Evolutionary conservation across 805 yeast genomes (phyloP).

Genomic region (Cephaloascus albidus): DNA sequence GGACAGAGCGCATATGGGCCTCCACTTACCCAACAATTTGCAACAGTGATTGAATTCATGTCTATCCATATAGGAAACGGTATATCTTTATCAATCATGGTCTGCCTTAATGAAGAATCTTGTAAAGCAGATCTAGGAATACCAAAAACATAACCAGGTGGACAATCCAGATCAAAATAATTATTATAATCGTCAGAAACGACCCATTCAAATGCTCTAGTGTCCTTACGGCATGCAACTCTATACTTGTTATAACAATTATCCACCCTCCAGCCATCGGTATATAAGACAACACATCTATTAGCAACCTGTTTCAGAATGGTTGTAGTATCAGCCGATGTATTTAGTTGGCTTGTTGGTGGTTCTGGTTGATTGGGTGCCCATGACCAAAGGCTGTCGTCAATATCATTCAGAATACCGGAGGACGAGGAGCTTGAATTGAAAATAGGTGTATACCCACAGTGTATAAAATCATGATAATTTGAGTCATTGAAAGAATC

Average conservation of each 20-base stretch:
- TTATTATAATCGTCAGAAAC: conserved; percentile 18
- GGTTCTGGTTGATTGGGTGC: conserved; percentile 11
- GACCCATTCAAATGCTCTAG: conserved; percentile 32
- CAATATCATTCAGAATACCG: conserved; percentile 18
- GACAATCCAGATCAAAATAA: conserved; percentile 29
- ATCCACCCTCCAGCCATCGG: conserved; percentile 51
- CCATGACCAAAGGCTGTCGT: conserved; percentile 68
- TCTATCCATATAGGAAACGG: conserved; percentile 62
- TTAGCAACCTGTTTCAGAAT: conserved; percentile 7
- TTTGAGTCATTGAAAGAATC: conserved; percentile 26
- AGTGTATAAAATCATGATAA: conserved; percentile 27
- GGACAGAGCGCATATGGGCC: conserved; percentile 78
- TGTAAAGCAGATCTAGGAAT: conserved; percentile 44
- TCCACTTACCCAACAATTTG: conserved; percentile 79
- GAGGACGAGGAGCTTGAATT: conserved; percentile 22
- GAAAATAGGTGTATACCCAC: conserved; percentile 66
- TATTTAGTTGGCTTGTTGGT: too few relatives aligned
- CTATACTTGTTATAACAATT: conserved; percentile 51
- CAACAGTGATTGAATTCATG: conserved; percentile 64
- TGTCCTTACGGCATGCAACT: conserved; percentile 45
- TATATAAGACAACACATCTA: conserved; percentile 28
- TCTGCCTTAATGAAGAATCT: conserved; percentile 16
- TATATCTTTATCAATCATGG: conserved; percentile 10
- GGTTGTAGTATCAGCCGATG: conserved; percentile 2
- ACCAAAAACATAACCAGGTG: conserved; percentile 24